These are phyloP conservation scores for slime mould (Dictyostelium discoideum) DNA, from an alignment of 78 protist species.

Conservation along the genomic window DNA sequence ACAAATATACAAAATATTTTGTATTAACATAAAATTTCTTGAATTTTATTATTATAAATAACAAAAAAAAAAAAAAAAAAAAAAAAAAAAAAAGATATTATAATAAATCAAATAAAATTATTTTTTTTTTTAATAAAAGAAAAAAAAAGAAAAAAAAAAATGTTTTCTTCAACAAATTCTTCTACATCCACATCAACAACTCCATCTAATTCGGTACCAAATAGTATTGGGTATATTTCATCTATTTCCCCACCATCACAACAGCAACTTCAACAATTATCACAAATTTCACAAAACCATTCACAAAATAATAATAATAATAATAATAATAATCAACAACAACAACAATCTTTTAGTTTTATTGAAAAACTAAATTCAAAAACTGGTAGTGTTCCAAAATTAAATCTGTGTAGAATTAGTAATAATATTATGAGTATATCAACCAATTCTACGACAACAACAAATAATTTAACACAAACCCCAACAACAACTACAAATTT, in stretches of 20 bases:
- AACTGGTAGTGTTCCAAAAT: constrained; percentile 41
- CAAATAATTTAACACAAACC: neutral
- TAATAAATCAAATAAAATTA: neutral
- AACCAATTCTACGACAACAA: neutral
- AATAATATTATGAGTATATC: neutral
- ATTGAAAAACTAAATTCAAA: constrained; percentile 1
- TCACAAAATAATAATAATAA: neutral
- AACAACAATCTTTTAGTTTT: neutral
- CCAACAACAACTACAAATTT: neutral
- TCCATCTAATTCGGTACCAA: neutral
- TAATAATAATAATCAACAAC: neutral
- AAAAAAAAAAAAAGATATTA: neutral
- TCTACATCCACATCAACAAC: constrained; percentile 7
- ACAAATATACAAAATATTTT: too few relatives aligned
- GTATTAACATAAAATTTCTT: neutral
- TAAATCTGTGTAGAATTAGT: constrained; percentile 24
- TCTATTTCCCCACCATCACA: neutral
- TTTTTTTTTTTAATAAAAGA: neutral
- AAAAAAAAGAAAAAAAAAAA: neutral
- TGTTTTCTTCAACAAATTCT: neutral
- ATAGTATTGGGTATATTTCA: neutral
- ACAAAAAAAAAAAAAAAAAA: neutral
- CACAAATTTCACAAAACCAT: neutral
- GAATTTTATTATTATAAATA: neutral
- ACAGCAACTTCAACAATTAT: neutral